phyloP scores from a whole-genome alignment of 164 flowering plant genomes.

The Taxillus chinensis region DNA sequence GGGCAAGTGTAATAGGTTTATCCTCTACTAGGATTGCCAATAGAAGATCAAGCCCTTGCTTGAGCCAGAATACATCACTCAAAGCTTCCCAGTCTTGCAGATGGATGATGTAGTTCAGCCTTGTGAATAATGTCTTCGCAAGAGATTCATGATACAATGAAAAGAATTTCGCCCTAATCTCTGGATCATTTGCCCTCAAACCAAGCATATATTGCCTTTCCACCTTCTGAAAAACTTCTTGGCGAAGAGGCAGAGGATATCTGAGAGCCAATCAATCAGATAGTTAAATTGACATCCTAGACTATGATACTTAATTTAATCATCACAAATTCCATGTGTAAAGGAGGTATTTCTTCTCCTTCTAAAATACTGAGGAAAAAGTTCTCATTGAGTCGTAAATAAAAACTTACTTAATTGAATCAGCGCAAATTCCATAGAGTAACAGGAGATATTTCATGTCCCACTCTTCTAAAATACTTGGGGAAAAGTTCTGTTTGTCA shows the following conservation, averaged over 20 bases:
- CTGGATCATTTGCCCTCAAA: slow-evolving; percentile 88
- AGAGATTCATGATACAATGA: slow-evolving; percentile 84
- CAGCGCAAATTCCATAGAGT: slow-evolving; percentile 90
- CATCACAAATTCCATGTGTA: slow-evolving; percentile 74
- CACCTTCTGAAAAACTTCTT: slow-evolving; percentile 86
- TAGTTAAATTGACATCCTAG: slow-evolving; percentile 6
- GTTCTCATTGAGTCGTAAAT: neutral
- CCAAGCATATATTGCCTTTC: slow-evolving; percentile 96
- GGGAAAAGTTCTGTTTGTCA: slow-evolving; percentile 67
- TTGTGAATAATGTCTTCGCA: slow-evolving; percentile 63
- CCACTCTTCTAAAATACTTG: slow-evolving; percentile 67
- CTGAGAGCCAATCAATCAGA: slow-evolving; percentile 30
- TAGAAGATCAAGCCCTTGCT: slow-evolving; percentile 98
- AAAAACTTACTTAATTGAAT: slow-evolving; percentile 59
- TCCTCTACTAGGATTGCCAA: slow-evolving; percentile 78
- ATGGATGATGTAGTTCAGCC: slow-evolving; percentile 90
- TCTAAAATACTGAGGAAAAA: neutral
- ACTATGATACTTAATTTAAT: slow-evolving; percentile 52
- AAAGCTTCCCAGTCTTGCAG: slow-evolving; percentile 97
- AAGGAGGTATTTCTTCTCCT: neutral
- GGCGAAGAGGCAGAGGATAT: slow-evolving; percentile 55
- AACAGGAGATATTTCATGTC: slow-evolving; percentile 87
- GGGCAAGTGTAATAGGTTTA: slow-evolving; percentile 83
- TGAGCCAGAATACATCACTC: slow-evolving; percentile 98
- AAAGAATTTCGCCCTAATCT: slow-evolving; percentile 69